Conservation (phyloP, 805 yeast genomes). For the Candida loeiensis region DNA sequence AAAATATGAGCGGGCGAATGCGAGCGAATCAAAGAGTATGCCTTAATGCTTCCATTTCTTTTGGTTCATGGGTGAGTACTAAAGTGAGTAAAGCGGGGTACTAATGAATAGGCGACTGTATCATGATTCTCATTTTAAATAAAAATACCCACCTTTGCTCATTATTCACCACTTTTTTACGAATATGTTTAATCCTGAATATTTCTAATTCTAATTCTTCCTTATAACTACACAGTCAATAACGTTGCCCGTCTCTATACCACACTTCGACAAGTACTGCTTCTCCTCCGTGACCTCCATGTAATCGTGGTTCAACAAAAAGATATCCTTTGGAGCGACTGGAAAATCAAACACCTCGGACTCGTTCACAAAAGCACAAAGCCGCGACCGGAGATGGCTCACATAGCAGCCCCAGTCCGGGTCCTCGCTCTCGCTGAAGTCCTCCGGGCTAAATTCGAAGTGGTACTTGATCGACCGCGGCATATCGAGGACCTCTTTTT, state of each 20-base stretch:
- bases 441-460: slow-evolving; percentile 80
- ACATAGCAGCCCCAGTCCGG: slow-evolving; percentile 71
- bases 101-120: too few relatives aligned
- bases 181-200: too few relatives aligned
- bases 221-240: slow-evolving; percentile 27
- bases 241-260: slow-evolving; percentile 42
- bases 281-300: slow-evolving; percentile 22
- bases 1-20: slow-evolving; percentile 19
- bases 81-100: too few relatives aligned
- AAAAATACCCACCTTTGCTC: slow-evolving; percentile 14
- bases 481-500: slow-evolving; percentile 17
- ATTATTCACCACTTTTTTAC: neutral
- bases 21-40: too few relatives aligned
- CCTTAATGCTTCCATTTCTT: too few relatives aligned
- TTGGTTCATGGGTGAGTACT: too few relatives aligned
- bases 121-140: too few relatives aligned
- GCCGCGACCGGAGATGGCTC: slow-evolving; percentile 54
- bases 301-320: slow-evolving; percentile 27
- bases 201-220: neutral
- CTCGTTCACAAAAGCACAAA: slow-evolving; percentile 51
- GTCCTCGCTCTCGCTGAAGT: slow-evolving; percentile 55
- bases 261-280: slow-evolving; percentile 33
- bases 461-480: slow-evolving; percentile 49
- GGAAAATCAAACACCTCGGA: slow-evolving; percentile 25
- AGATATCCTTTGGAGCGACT: slow-evolving; percentile 17